These are phyloP conservation scores for Phytophthora aleatoria DNA, from an alignment of 352 stramenopile species.

Conservation along the genomic window DNA sequence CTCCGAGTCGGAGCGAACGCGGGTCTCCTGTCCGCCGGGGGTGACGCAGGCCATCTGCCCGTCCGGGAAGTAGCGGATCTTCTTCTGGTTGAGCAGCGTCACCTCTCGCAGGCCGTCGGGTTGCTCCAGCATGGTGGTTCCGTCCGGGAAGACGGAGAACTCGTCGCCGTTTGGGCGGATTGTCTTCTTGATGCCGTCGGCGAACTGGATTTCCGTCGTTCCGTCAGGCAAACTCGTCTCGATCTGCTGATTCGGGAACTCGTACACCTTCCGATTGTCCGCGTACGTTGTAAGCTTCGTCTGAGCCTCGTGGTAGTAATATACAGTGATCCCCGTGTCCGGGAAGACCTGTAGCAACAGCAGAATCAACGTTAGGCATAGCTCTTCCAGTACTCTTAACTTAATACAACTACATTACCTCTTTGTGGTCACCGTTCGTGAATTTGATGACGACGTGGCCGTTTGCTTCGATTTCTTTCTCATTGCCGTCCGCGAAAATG, in stretches of 20 bases:
- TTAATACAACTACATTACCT: constrained; percentile 42
- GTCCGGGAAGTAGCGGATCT: constrained; percentile 78
- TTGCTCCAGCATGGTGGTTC: constrained; percentile 82
- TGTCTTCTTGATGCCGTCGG: constrained; percentile 93
- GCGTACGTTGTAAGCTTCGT: constrained; percentile 95
- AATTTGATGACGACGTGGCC: constrained; percentile 92
- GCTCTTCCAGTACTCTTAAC: background rate
- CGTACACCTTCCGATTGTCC: constrained; percentile 95
- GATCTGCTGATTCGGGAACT: constrained; percentile 96
- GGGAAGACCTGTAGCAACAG: constrained; percentile 50
- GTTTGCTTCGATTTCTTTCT: constrained; percentile 92
- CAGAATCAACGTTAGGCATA: constrained; percentile 21
- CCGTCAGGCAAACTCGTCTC: constrained; percentile 94
- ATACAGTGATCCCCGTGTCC: constrained; percentile 90
- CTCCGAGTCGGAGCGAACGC: constrained; percentile 68
- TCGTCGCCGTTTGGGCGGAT: constrained; percentile 79
- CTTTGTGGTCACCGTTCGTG: constrained; percentile 96
- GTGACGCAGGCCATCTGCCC: constrained; percentile 68
- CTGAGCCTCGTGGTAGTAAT: constrained; percentile 93
- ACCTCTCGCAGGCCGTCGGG: constrained; percentile 75
- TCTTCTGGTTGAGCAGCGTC: constrained; percentile 73
- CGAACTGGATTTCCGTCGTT: constrained; percentile 94
- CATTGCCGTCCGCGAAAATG: constrained; percentile 92
- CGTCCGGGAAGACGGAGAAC: constrained; percentile 82
- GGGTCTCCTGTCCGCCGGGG: constrained; percentile 49